Conservation (phyloP, 441 rosid species). For the Erodium texanum region DNA sequence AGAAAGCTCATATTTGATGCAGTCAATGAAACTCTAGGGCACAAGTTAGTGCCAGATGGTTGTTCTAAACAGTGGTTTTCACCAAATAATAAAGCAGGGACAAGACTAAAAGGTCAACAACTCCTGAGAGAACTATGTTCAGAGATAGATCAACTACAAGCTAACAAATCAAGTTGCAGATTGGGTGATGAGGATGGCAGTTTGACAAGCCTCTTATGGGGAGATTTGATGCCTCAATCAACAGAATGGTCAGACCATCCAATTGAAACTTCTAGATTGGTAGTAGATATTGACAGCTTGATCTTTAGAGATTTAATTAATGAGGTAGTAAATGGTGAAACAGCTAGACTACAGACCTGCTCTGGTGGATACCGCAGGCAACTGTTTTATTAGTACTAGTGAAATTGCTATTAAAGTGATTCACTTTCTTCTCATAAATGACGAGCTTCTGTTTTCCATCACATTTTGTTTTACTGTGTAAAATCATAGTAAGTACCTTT, state of each 20-base stretch:
- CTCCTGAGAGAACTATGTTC: constrained; percentile 53
- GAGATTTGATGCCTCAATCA: constrained; percentile 44
- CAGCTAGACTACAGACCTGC: constrained; percentile 26
- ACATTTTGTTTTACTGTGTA: background rate
- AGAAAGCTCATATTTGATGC: constrained; percentile 72
- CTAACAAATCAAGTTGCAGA: constrained; percentile 34
- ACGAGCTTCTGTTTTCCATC: background rate
- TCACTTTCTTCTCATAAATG: background rate
- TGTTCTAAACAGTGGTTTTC: constrained; percentile 29
- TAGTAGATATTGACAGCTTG: constrained; percentile 59
- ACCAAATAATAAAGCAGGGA: constrained; percentile 22
- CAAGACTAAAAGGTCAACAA: constrained; percentile 31
- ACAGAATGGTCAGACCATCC: constrained; percentile 37
- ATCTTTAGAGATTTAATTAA: constrained; percentile 77
- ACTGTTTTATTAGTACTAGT: constrained; percentile 37
- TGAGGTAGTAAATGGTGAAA: constrained; percentile 47
- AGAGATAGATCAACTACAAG: constrained; percentile 58
- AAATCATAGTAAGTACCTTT: constrained; percentile 22
- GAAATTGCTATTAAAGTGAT: background rate
- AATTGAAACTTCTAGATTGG: constrained; percentile 51
- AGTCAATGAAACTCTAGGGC: constrained; percentile 56
- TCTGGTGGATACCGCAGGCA: constrained; percentile 44
- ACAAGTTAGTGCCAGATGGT: constrained; percentile 33
- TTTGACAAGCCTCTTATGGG: constrained; percentile 36
- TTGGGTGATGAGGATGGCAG: constrained; percentile 42